Base-by-base conservation (phyloP, 176 grass and related monocot genomes). In the Oryza longistaminata region DNA sequence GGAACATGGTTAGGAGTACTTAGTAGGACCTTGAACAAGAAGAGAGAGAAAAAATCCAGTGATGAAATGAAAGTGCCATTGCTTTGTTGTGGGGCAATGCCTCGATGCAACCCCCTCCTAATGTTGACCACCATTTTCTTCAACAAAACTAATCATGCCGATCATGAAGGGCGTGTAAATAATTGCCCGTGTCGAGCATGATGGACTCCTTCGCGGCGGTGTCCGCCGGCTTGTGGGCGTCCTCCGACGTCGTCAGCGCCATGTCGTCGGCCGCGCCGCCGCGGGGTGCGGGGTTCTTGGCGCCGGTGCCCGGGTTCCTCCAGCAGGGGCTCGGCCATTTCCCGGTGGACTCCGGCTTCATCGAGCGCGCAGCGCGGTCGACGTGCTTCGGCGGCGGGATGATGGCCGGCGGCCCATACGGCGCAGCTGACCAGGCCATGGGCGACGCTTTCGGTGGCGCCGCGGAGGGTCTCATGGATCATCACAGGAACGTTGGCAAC, bases 281-380 rank as follows among this genome's bases (percentile, higher is more conserved):
- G 73, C 66, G 75, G 3, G 85, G 81, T 0, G 46, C 53, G 9
- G 71, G 68, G n/a, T 87, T 94, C 77, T 85, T 91, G 76, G 84
- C 86, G 31, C 77, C 86, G 25, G 76, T 90, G 66, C 69, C 82
- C 11, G 81, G 83, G 65, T 81, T 92, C 85, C 85, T 89, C 21
- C 69, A 77, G 13, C 93, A 90, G 25, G 84, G 75, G 49, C 83
- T 92, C 6, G 71, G 84, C 3, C 90, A 94, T 86, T 99, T 94
- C 90, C 85, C 92, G 0, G 82, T 87, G 13, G 93, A 96, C 83
- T 83, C 97, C 6, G 90, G 85, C 62, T 99, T 99, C 86, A 99
- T 94, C 79, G 88, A 92, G 79, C 87, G 88, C 21, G 88, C 93
- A 6, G 92, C 92, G 44, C 85, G 92, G 73, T 92, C 93, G 33